Conservation (phyloP, 2,329 filamentous ascomycete species). For the Rutstroemia sydowiana region DNA sequence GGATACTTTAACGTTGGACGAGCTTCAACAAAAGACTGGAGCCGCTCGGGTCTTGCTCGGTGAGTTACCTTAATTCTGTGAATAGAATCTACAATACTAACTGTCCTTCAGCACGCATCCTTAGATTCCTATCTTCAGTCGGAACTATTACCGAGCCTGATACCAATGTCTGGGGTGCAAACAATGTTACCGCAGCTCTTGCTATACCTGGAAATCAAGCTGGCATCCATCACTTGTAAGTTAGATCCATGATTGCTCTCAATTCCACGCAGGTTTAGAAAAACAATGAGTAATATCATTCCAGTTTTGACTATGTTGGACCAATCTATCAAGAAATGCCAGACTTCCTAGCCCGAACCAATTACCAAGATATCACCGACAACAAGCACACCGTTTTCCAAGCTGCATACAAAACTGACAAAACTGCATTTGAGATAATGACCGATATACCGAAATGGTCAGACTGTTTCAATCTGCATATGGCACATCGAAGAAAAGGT, state of each 20-base stretch:
- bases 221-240: slow-evolving; percentile 22
- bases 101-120: slow-evolving; percentile 20
- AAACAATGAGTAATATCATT: background rate
- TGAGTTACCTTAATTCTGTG: background rate
- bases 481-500: background rate
- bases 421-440: background rate
- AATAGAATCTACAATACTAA: no score
- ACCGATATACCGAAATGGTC: background rate
- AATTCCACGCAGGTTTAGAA: no score
- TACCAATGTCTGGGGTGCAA: slow-evolving; percentile 27
- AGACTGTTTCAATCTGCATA: background rate
- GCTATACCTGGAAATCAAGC: slow-evolving; percentile 25
- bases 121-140: slow-evolving; percentile 31
- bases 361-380: slow-evolving; percentile 9
- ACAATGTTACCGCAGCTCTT: slow-evolving; percentile 26
- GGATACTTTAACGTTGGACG: slow-evolving; percentile 10
- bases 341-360: slow-evolving; percentile 25
- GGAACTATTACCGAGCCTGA: slow-evolving; percentile 27
- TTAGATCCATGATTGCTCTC: background rate
- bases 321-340: slow-evolving; percentile 26
- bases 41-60: slow-evolving; percentile 25
- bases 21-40: slow-evolving; percentile 22
- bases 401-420: background rate
- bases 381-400: slow-evolving; percentile 1
- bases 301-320: slow-evolving; percentile 20